These are phyloP conservation scores for Vachellia collinsii DNA, from an alignment of 306 rosid species.

Conservation along the genomic window DNA sequence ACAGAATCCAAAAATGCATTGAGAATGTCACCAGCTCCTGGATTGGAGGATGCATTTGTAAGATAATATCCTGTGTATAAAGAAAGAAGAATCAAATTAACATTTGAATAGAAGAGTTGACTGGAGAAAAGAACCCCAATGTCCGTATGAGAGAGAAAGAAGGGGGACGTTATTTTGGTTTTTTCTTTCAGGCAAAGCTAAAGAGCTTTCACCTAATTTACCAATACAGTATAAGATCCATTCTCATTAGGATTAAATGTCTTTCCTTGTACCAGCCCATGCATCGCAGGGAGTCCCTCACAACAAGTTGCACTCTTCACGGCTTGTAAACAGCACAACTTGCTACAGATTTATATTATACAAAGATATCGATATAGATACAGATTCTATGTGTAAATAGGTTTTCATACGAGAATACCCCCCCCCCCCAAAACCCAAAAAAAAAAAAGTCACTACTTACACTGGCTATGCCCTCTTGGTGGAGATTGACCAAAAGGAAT, in stretches of 20 bases:
- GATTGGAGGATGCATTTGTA: constrained; percentile 78
- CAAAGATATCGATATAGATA: too few relatives aligned
- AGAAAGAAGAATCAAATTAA: constrained; percentile 26
- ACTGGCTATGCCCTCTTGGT: too few relatives aligned
- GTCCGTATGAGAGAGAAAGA: background rate
- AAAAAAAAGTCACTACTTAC: too few relatives aligned
- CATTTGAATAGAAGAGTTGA: background rate
- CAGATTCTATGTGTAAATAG: too few relatives aligned
- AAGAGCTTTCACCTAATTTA: background rate
- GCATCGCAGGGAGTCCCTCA: too few relatives aligned
- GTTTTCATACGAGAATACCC: too few relatives aligned
- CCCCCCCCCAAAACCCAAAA: too few relatives aligned
- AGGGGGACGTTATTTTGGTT: background rate
- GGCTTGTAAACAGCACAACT: too few relatives aligned
- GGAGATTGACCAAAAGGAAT: too few relatives aligned
- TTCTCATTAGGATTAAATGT: background rate
- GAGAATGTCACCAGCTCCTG: constrained; percentile 94
- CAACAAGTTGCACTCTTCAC: too few relatives aligned
- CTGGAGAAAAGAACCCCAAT: background rate
- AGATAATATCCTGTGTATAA: constrained; percentile 70
- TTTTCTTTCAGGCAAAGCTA: background rate
- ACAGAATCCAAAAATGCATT: constrained; percentile 98
- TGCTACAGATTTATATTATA: too few relatives aligned
- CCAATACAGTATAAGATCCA: background rate
- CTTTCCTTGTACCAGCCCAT: background rate